These are phyloP conservation scores for Triangularia verruculosa DNA, from an alignment of 2,329 filamentous ascomycete species.

Conservation along the genomic window DNA sequence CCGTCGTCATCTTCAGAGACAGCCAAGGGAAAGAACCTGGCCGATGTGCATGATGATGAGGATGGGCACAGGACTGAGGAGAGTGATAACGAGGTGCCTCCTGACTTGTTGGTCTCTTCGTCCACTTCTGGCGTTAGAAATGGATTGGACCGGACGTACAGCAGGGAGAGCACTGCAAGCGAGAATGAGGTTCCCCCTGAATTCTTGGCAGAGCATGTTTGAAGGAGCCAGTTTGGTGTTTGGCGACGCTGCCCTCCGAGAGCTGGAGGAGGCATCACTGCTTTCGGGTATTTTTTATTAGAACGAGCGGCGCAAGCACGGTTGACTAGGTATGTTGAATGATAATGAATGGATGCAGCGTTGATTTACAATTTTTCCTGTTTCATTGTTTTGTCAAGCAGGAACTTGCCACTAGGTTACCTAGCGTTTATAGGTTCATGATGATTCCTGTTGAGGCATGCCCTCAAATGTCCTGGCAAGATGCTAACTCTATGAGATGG, in stretches of 20 bases:
- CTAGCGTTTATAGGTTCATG: not conserved
- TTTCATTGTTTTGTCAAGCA: not conserved
- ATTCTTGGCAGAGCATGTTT: constrained; percentile 47
- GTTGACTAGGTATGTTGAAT: not conserved
- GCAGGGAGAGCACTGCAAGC: constrained; percentile 28
- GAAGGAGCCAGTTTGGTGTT: not conserved
- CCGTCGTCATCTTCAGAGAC: not conserved
- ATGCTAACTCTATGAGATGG: not conserved
- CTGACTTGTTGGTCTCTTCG: constrained; percentile 51
- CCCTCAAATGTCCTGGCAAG: not conserved
- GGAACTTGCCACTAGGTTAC: not conserved
- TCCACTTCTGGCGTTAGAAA: constrained; percentile 4
- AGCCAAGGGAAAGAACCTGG: constrained; percentile 25
- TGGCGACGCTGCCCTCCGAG: not conserved
- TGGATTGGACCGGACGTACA: not conserved
- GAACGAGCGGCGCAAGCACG: not conserved
- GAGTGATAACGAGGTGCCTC: constrained; percentile 47
- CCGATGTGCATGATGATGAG: constrained; percentile 34
- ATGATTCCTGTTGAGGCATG: not conserved
- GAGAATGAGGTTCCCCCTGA: constrained; percentile 51
- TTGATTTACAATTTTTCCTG: not conserved
- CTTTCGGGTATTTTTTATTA: not conserved
- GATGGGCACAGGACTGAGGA: constrained; percentile 23
- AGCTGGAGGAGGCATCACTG: not conserved
- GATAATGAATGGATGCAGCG: not conserved